These are phyloP conservation scores for Fraxinus albicans DNA, from an alignment of 305 asterid genomes.

Conservation along the genomic window DNA sequence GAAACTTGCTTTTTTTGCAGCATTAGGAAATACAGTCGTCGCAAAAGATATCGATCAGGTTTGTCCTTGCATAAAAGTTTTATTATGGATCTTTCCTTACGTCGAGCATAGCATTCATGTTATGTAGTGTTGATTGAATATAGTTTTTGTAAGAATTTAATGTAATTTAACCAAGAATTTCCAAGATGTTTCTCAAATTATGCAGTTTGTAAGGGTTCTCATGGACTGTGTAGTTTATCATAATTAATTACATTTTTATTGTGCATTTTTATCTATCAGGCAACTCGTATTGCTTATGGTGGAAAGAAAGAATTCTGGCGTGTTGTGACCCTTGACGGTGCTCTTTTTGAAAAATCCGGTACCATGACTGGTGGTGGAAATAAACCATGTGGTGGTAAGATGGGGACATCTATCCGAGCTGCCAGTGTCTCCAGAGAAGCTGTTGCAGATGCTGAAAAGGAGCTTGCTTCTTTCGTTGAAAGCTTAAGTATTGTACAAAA, in stretches of 20 bases:
- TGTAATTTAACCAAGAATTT: not conserved
- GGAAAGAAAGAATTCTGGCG: constrained; percentile 71
- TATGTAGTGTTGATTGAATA: not conserved
- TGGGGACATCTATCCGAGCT: constrained; percentile 83
- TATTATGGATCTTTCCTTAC: not conserved
- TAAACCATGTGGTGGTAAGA: constrained; percentile 93
- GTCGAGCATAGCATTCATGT: not conserved
- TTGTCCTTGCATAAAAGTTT: not conserved
- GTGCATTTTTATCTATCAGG: constrained; percentile 44
- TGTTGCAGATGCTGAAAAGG: constrained; percentile 72
- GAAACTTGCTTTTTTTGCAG: constrained; percentile 91
- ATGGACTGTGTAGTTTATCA: not conserved
- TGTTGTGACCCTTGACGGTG: constrained; percentile 90
- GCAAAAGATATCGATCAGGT: constrained; percentile 89
- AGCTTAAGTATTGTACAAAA: constrained; percentile 43
- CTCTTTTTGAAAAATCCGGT: constrained; percentile 87
- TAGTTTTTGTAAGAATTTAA: not conserved
- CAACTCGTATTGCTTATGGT: constrained; percentile 83
- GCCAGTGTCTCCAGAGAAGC: constrained; percentile 75
- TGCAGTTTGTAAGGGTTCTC: not conserved
- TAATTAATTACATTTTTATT: not conserved
- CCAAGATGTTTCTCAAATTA: not conserved
- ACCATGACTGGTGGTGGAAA: constrained; percentile 96
- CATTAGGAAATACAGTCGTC: constrained; percentile 74
- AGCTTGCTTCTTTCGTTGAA: constrained; percentile 65